Base-by-base conservation (phyloP, 2,329 filamentous ascomycete species). In the Cladorrhinum sp. region DNA sequence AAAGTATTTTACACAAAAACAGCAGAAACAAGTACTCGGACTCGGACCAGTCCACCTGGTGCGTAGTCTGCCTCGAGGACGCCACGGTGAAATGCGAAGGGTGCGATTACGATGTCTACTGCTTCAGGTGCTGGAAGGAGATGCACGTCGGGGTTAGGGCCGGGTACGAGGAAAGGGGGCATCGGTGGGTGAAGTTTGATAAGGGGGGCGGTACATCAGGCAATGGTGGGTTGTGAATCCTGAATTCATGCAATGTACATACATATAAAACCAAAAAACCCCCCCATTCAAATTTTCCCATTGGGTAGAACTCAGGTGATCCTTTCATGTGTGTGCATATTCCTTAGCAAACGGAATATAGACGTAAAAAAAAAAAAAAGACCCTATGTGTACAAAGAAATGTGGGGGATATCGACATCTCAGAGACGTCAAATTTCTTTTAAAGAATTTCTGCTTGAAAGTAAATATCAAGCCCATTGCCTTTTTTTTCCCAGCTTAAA, bases 51-150 rank as follows among this genome's bases (percentile, higher is more conserved):
- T 86, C 88, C 48, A 85, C 82, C 1, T 96, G 91, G 90, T 96
- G 92, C 72, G 83, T 87, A 30, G 92, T 95, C 9, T 96, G 92
- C 71, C 85, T 89, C 52, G 90, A 92, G 61, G 89, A 95, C 69
- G 91, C 88, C 0, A 86, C 85, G 2, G 75, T 95, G 26, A 81
- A 81, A 60, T 96, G 92, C 71, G 71, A 86, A 0, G 90, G 88
- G 2, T 96, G 92, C 68, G 85, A 86, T 36, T 74, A 76, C 26
- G 86, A 93, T 65, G 77, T 91, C 46, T 96, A 94, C 71, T 96
- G 92, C 72, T 79, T 81, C 21, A 78, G 83, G 16, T 96, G 92
- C 77, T 96, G 91, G 91, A 82, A 81, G 62, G 91, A 94, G 70
- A 91, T 92, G 73, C 92, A 96, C 69, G 77, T 85, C 33, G 87